Conservation (phyloP, 768 basidiomycete species). For the Holtermanniella nyarrowii region DNA sequence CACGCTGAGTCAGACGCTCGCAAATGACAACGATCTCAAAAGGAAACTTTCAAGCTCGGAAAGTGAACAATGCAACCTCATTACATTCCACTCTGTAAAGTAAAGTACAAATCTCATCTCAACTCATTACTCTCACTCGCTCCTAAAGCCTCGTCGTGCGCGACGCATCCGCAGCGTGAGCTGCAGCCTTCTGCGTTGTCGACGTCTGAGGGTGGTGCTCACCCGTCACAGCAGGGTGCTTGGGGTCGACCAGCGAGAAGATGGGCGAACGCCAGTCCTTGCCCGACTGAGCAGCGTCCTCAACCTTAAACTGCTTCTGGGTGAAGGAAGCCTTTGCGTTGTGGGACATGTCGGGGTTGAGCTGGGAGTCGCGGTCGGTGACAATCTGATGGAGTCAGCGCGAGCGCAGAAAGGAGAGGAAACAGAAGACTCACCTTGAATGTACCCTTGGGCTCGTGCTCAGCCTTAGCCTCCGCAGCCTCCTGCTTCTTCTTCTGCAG, state of each 20-base stretch:
- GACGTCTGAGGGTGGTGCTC: slow-evolving; percentile 23
- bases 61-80: no score
- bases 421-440: slow-evolving; percentile 16
- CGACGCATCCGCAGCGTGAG: background rate
- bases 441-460: slow-evolving; percentile 25
- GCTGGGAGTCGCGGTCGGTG: slow-evolving; percentile 16
- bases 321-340: slow-evolving; percentile 57
- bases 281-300: slow-evolving; percentile 45
- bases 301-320: slow-evolving; percentile 48
- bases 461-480: slow-evolving; percentile 43
- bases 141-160: background rate
- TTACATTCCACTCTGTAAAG: no score
- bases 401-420: slow-evolving; percentile 41
- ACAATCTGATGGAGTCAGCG: slow-evolving; percentile 4
- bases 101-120: no score
- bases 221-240: slow-evolving; percentile 38
- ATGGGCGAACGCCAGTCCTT: slow-evolving; percentile 50
- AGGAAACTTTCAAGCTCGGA: no score
- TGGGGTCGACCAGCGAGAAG: slow-evolving; percentile 37
- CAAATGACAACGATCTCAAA: no score
- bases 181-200: background rate
- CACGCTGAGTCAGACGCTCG: no score
- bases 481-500: slow-evolving; percentile 44
- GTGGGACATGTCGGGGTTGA: slow-evolving; percentile 56
- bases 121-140: no score